These are phyloP conservation scores for Xylaria hypoxylon DNA, from an alignment of 2,329 filamentous ascomycete genomes.

Conservation along the genomic window DNA sequence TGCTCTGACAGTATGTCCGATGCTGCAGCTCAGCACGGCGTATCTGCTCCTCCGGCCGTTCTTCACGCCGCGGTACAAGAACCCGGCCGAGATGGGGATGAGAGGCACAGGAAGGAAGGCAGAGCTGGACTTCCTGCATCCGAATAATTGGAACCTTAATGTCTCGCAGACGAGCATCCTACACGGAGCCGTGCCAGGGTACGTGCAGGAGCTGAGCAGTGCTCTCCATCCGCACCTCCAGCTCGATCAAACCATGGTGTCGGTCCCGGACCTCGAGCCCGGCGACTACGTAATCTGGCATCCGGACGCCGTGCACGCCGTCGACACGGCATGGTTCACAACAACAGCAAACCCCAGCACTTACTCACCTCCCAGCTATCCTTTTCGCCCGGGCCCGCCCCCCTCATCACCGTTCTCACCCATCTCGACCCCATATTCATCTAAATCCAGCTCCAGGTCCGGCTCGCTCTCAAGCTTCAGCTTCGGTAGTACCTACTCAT, in stretches of 20 bases:
- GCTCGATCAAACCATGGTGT: constrained; percentile 75
- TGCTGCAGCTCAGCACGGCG: constrained; percentile 78
- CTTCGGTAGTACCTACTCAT: constrained; percentile 7
- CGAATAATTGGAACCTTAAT: constrained; percentile 69
- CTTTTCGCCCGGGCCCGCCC: not conserved
- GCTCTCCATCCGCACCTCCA: constrained; percentile 76
- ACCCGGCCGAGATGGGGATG: constrained; percentile 45
- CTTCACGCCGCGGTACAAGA: constrained; percentile 68
- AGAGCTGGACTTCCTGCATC: constrained; percentile 60
- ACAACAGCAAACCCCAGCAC: not conserved
- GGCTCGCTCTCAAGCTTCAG: constrained; percentile 16
- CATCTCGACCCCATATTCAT: not conserved
- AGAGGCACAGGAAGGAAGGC: constrained; percentile 24
- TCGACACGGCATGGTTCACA: constrained; percentile 72
- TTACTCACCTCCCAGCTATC: constrained; percentile 6
- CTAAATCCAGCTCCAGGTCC: not conserved
- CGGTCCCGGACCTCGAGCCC: constrained; percentile 73
- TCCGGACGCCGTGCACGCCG: constrained; percentile 82
- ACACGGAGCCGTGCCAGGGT: constrained; percentile 76
- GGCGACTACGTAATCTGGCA: constrained; percentile 88
- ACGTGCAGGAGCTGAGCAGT: constrained; percentile 74
- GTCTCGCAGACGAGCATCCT: constrained; percentile 65
- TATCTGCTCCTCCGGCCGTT: constrained; percentile 88
- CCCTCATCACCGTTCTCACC: constrained; percentile 57
- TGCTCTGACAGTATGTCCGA: constrained; percentile 82